phyloP scores from a whole-genome alignment of 345 rosid genomes.

The Camelina hispida region DNA sequence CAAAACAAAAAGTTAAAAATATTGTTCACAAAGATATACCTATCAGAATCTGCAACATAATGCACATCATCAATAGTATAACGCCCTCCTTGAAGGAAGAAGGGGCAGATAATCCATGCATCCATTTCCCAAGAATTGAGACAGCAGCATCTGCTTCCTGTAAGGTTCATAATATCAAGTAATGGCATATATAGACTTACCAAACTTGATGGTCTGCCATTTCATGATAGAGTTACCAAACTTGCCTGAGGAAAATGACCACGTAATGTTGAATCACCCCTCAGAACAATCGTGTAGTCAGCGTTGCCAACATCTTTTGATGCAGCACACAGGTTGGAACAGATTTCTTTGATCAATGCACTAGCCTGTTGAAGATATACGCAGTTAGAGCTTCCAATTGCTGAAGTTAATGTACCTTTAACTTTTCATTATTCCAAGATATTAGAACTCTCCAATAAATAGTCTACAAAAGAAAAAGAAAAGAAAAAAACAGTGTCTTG shows the following conservation, averaged over 20 bases:
- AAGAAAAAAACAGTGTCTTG: slow-evolving; percentile 22
- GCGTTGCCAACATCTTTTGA: slow-evolving; percentile 62
- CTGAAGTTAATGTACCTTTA: slow-evolving; percentile 9
- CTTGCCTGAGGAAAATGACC: slow-evolving; percentile 98
- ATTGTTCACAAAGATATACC: slow-evolving; percentile 49
- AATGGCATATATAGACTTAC: slow-evolving; percentile 11
- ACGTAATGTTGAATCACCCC: slow-evolving; percentile 97
- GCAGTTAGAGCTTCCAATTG: slow-evolving; percentile 34
- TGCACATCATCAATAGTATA: slow-evolving; percentile 86
- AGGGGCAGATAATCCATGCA: slow-evolving; percentile 95
- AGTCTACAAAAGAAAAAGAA: slow-evolving; percentile 5
- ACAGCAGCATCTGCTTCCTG: slow-evolving; percentile 94
- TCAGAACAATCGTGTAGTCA: slow-evolving; percentile 79
- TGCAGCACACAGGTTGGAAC: slow-evolving; percentile 69
- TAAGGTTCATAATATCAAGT: slow-evolving; percentile 33
- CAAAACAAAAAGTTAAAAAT: slow-evolving; percentile 5
- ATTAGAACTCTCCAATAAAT: slow-evolving; percentile 22
- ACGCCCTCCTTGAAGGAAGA: slow-evolving; percentile 98
- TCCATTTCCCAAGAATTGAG: slow-evolving; percentile 93
- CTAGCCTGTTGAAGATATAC: slow-evolving; percentile 62
- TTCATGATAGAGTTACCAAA: slow-evolving; percentile 19
- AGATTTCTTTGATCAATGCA: slow-evolving; percentile 70
- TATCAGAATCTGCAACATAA: slow-evolving; percentile 88
- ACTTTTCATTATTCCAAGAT: slow-evolving; percentile 13
- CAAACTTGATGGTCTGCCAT: slow-evolving; percentile 23